Base-by-base conservation (phyloP, 148 eudicot species). In the Nyssa sinensis region DNA sequence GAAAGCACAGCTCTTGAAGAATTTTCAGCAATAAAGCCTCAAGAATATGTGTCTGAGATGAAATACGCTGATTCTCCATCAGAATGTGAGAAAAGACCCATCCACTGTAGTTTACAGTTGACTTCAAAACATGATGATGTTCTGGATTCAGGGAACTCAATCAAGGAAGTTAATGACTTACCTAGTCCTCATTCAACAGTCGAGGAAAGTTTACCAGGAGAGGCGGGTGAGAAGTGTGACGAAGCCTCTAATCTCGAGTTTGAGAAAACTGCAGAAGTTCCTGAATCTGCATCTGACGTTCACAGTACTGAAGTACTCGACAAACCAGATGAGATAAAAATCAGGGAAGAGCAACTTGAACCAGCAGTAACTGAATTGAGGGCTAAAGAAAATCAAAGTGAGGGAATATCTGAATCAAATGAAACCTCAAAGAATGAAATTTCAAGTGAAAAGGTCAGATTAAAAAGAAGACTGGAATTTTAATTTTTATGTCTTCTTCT, bases 381-480 rank as follows among this genome's bases (percentile, higher is more conserved):
- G 29, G 62, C 67, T 23, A 73, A 13, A 5, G 65, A 63, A 72
- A 47, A 53, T 24, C 59, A 47, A 51, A 17, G 71, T 39, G 39
- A 27, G 55, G 77, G 57, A 28, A 62, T 41, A 66, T n/a, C n/a
- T 62, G 73, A 81, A 58, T 72, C 44, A 78, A 60, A 78, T 69
- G 77, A 72, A 72, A 74, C 47, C 71, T 25, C 41, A 59, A 34
- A 51, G 30, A 55, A 41, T 24, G 29, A 81, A 35, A 57, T 70
- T 74, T 66, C 74, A 41, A 31, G 32, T 53, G 70, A 81, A 67
- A 58, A 74, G 82, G 82, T 76, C 39, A 59, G 66, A 53, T 11
- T 66, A 6, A 25, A 75, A 27, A 73, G 14, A 32, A 66, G 59
- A 47, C 2, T 61, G 4, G 30, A 31, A 55, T 67, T 10, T 67